Conservation (phyloP, 768 basidiomycete genomes). For the Arthromyces matolae region DNA sequence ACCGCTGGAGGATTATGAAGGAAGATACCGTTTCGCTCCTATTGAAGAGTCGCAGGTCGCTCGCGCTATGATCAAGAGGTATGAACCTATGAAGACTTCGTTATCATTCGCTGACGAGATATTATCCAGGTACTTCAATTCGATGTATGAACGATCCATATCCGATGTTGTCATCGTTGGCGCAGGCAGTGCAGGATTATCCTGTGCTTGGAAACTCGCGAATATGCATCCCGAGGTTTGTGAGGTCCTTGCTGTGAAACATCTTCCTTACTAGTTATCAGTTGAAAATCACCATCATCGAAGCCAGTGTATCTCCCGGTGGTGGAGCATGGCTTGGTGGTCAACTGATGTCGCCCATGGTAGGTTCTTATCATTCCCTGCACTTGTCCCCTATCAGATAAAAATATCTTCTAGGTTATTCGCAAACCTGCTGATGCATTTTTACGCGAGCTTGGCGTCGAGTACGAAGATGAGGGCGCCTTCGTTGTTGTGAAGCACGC, state of each 20-base stretch:
- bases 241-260: background rate
- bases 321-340: slow-evolving; percentile 79
- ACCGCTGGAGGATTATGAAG: slow-evolving; percentile 57
- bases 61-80: slow-evolving; percentile 74
- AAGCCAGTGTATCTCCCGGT: slow-evolving; percentile 77
- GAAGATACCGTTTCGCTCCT: slow-evolving; percentile 65
- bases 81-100: slow-evolving; percentile 19
- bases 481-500: slow-evolving; percentile 83
- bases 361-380: slow-evolving; percentile 17
- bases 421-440: slow-evolving; percentile 76
- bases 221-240: slow-evolving; percentile 61
- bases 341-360: slow-evolving; percentile 79
- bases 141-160: slow-evolving; percentile 69
- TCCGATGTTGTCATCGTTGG: slow-evolving; percentile 79
- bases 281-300: slow-evolving; percentile 57
- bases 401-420: slow-evolving; percentile 47
- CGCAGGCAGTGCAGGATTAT: slow-evolving; percentile 65
- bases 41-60: slow-evolving; percentile 76
- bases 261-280: slow-evolving; percentile 10
- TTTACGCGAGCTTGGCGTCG: slow-evolving; percentile 63
- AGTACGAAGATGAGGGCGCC: slow-evolving; percentile 73
- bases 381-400: background rate
- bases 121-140: too few relatives aligned
- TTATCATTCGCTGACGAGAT: slow-evolving; percentile 35
- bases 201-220: slow-evolving; percentile 71